Base-by-base conservation (phyloP, 2,329 filamentous ascomycete species). In the Fusarium sp. region DNA sequence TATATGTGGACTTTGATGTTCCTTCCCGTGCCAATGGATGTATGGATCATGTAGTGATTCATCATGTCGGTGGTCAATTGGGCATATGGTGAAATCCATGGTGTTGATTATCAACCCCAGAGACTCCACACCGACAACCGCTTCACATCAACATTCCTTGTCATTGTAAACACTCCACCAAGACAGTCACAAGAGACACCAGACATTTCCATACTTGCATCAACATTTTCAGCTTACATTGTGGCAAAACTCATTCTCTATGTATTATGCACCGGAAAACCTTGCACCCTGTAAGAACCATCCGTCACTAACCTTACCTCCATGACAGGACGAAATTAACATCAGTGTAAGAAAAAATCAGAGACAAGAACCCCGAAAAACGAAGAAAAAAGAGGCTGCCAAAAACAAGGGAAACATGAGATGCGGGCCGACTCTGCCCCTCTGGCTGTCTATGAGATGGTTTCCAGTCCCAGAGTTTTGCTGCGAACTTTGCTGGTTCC, bases 261-360 rank as follows among this genome's bases (percentile, higher is more conserved):
- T 76, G 68, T 76, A 73, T 78, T 79, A 79, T 79, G 77, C 77
- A 79, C 75, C 77, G 74, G 74, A 75, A 78, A 65, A 68, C 71
- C 73, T 75, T 74, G 58, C 74, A 76, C 74, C 73, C 31, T 73
- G 68, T 72, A 71, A 74, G 68, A 77, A 66, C 64, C 69, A 63
- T 68, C 74, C 70, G 63, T 77, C 75, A 79, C 77, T 78, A 71
- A 47, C 77, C 72, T 76, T 74, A 74, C 74, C 72, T 75, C 71
- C 69, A 73, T 77, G 70, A 73, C 73, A 66, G 75, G 68, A 73
- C 63, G 64, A 77, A 69, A 74, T 75, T 67, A 70, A 68, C 59
- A 67, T 76, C 64, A 58, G 59, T 65, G 63, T 61, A 70, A 63
- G 68, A 58, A 70, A 73, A 66, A 68, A 66, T 31, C 73, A 71